A percentile compares a stretch with the other conserved stretches of the same genome.
phyloP scores from a whole-genome alignment of 371 early-diverging fungal species.

The Parasitella parasitica region DNA sequence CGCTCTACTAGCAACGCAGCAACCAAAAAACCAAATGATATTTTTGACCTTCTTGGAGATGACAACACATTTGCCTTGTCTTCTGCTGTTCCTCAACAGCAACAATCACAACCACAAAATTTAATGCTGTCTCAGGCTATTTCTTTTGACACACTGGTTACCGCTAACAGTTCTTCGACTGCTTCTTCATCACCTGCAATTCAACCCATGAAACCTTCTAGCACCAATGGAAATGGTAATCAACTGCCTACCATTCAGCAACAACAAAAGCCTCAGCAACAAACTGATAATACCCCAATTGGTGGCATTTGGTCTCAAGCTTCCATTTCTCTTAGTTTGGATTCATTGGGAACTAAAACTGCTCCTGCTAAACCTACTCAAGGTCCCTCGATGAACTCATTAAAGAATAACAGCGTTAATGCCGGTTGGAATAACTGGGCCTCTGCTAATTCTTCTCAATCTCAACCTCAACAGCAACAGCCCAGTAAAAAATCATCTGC shows the following conservation, averaged over 20 bases:
- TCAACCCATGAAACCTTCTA: not conserved
- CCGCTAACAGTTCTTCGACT: not conserved
- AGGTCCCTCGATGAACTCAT: conserved; percentile 64
- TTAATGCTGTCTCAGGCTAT: conserved; percentile 10
- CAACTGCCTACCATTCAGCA: not conserved
- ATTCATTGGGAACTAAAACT: conserved; percentile 50
- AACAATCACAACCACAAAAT: conserved; percentile 12
- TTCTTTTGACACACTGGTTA: conserved; percentile 12
- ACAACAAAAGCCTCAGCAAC: not conserved
- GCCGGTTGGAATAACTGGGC: conserved; percentile 53
- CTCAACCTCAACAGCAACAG: not conserved
- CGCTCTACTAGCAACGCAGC: not conserved
- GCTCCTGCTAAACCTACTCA: conserved; percentile 37
- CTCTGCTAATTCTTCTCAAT: conserved; percentile 10
- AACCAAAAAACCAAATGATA: conserved; percentile 22
- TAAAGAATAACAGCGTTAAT: conserved; percentile 45
- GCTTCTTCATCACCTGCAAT: not conserved
- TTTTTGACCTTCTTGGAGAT: conserved; percentile 51
- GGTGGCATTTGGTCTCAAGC: conserved; percentile 62
- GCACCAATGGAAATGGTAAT: not conserved
- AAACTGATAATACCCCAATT: not conserved
- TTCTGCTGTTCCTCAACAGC: conserved; percentile 2
- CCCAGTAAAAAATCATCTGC: not conserved
- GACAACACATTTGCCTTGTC: conserved; percentile 21
- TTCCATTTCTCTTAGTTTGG: conserved; percentile 54